phyloP scores from a whole-genome alignment of 2,329 filamentous ascomycete species.

The Aspergillus luchuensis region DNA sequence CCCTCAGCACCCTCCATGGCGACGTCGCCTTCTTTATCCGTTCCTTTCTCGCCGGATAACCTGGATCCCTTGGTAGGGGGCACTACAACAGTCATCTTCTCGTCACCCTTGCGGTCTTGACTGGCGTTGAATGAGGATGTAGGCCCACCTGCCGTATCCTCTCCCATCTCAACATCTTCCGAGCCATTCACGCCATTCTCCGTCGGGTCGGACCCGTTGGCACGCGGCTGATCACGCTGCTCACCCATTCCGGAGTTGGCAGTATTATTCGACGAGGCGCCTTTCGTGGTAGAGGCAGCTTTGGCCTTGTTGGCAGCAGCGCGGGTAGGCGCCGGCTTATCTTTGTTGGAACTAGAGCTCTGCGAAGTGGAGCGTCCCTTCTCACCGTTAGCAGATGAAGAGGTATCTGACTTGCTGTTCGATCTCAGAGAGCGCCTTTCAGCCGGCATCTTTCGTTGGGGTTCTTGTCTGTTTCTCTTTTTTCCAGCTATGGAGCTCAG shows the following conservation, averaged over 20 bases:
- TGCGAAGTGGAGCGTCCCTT: constrained; percentile 48
- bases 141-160: constrained; percentile 58
- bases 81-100: constrained; percentile 79
- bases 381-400: constrained; percentile 51
- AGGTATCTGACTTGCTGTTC: constrained; percentile 50
- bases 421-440: constrained; percentile 51
- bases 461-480: constrained; percentile 25
- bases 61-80: constrained; percentile 69
- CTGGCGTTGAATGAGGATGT: constrained; percentile 57
- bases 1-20: constrained; percentile 63
- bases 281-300: constrained; percentile 33
- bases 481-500: constrained; percentile 34
- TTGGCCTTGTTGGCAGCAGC: constrained; percentile 46
- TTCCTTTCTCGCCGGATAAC: constrained; percentile 57
- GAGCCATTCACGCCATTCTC: constrained; percentile 68
- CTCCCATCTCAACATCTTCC: constrained; percentile 72
- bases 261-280: constrained; percentile 37
- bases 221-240: constrained; percentile 67
- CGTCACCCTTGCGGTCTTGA: constrained; percentile 71
- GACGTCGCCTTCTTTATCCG: constrained; percentile 69
- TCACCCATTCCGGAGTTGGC: constrained; percentile 61
- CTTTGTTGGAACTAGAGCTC: constrained; percentile 47
- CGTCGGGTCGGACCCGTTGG: constrained; percentile 68
- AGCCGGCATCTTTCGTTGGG: constrained; percentile 47
- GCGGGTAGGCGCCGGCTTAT: constrained; percentile 48